A percentile compares a stretch with the other conserved stretches of the same genome.
Conservation (phyloP, 1,139 yeast species). For the Diutina scorzettiae region DNA sequence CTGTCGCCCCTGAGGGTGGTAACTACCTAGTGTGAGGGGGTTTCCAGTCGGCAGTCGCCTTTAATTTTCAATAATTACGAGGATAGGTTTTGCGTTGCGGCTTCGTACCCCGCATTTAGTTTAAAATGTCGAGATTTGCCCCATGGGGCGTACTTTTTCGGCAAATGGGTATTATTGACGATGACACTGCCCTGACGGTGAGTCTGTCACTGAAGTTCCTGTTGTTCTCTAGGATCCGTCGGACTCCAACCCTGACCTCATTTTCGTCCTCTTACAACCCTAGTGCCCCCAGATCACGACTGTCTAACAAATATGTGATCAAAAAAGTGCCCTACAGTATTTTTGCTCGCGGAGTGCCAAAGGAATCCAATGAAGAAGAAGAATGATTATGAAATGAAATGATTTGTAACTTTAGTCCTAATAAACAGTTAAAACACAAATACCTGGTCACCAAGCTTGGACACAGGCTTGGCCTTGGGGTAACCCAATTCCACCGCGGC, state of each 20-base stretch:
- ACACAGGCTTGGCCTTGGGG: slow-evolving; percentile 80
- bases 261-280: slow-evolving; percentile 1
- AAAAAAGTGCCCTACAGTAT: not conserved
- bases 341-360: slow-evolving; percentile 3
- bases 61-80: too few species aligned
- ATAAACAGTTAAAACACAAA: slow-evolving; percentile 58
- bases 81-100: too few species aligned
- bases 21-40: too few species aligned
- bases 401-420: not conserved
- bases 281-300: not conserved
- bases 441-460: slow-evolving; percentile 87
- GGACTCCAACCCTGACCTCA: not conserved
- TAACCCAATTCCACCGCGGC: slow-evolving; percentile 70
- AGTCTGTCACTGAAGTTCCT: too few species aligned
- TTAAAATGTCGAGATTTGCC: too few species aligned
- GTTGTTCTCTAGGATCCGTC: not conserved
- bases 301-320: not conserved
- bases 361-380: not conserved
- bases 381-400: not conserved
- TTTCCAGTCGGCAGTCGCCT: too few species aligned
- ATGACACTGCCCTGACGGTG: slow-evolving; percentile 1
- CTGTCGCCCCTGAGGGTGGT: too few species aligned
- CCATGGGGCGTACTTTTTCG: too few species aligned
- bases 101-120: too few species aligned
- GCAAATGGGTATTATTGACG: not conserved